Percentiles rank a stretch among this genome's conserved stretches.
Evolutionary conservation across 139 green algal genomes (phyloP).

Genomic region (Tetradesmus obliquus): DNA sequence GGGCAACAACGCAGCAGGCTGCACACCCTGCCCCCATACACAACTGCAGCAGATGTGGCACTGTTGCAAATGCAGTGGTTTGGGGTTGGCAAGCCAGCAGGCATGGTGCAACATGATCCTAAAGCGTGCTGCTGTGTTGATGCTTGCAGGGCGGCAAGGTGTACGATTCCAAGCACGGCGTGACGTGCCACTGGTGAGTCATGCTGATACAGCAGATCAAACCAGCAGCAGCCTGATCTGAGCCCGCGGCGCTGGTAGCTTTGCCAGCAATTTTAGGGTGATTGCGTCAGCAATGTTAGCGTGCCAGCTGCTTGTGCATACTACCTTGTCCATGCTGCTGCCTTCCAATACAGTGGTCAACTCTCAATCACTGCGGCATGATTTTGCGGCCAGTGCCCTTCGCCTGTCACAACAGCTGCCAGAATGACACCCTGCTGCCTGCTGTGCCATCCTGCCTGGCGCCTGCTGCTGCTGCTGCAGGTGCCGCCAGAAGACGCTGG

Average conservation of each 20-base stretch:
- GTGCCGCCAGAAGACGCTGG: slow-evolving; percentile 89
- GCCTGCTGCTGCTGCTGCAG: slow-evolving; percentile 25
- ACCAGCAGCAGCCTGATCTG: not conserved
- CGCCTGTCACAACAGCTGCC: too few species aligned
- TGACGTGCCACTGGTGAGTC: slow-evolving; percentile 88
- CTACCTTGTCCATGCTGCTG: too few species aligned
- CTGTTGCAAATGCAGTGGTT: not conserved
- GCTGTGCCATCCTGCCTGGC: not conserved
- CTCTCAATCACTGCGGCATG: too few species aligned
- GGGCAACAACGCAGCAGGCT: not conserved
- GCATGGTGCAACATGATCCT: not conserved
- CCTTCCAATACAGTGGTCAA: too few species aligned
- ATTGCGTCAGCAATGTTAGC: too few species aligned
- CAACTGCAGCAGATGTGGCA: not conserved
- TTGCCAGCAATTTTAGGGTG: too few species aligned
- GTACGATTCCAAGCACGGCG: slow-evolving; percentile 80
- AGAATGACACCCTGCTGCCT: not conserved
- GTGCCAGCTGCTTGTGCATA: too few species aligned
- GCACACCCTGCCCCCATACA: not conserved
- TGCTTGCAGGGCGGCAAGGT: slow-evolving; percentile 71
- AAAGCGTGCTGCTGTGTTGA: not conserved
- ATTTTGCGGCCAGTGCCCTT: too few species aligned
- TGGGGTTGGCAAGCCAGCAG: too few species aligned
- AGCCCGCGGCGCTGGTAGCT: not conserved
- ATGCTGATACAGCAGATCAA: not conserved